Base-by-base conservation (phyloP, 306 rosid species). In the Myrica gale region DNA sequence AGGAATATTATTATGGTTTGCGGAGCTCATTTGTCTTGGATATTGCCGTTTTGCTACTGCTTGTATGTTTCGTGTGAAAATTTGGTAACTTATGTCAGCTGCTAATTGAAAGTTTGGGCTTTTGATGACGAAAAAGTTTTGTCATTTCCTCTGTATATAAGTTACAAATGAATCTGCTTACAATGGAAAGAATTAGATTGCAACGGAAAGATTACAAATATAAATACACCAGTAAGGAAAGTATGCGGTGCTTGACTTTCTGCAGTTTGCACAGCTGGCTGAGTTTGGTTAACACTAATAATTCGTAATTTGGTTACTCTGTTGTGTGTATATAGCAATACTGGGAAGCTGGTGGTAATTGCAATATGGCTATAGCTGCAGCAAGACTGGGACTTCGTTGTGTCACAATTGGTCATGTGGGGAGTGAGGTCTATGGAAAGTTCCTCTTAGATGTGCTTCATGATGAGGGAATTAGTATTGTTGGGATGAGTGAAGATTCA, bases 281-380 rank as follows among this genome's bases (percentile, higher is more conserved):
- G 32, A 26, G 32, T 26, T 26, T 26, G 32, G 32, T 26, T 26
- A 26, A 26, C 32, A 26, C 32, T 26, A 26, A 26, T 26, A 26
- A 26, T 26, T 26, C 32, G 32, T 26, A 67, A n/a, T 45, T 78
- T 71, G 60, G 73, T 71, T 62, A 37, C 76, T 13, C 68, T 82
- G 26, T 73, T 74, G 74, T 78, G 75, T 70, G 73, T 47, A 52
- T 78, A 53, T 80, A 95, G 97, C 69, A 86, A 88, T 85, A 84
- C 66, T 95, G 99, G 99, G 99, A 95, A 88, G 99, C 97, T 78
- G 99, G 99, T 73, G 99, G 99, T 73, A 95, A 90, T 84, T 88
- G 97, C 88, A 95, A 95, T 82, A 78, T 89, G 89, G 90, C 93
- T 68, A 92, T 95, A 83, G 97, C 99, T 61, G 99, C 97, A 54